phyloP scores from a whole-genome alignment of 202 grass and related monocot species.

The Cymbopogon flexuosus region DNA sequence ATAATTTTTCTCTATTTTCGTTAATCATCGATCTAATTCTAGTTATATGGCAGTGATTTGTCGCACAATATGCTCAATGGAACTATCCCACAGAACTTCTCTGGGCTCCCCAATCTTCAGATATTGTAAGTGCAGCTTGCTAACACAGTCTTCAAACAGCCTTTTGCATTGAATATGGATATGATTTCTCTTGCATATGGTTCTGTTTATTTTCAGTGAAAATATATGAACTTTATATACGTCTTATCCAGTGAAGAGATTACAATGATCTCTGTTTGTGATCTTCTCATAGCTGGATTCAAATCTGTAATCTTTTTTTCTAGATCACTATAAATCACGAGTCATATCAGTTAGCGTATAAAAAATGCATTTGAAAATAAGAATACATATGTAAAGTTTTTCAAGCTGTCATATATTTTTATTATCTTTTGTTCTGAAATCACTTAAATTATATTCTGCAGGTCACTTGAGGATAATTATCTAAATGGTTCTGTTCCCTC shows the following conservation, averaged over 20 bases:
- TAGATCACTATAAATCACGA: conserved; percentile 1
- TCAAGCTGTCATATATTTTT: conserved; percentile 10
- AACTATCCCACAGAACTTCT: conserved; percentile 65
- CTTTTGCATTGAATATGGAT: not conserved
- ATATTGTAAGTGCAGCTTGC: conserved; percentile 54
- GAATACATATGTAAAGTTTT: not conserved
- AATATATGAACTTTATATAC: not conserved
- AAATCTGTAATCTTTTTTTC: not conserved
- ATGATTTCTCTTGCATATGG: not conserved
- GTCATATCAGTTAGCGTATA: not conserved
- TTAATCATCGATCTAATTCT: conserved; percentile 29
- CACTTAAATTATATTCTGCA: conserved; percentile 39
- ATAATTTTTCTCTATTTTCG: conserved; percentile 11
- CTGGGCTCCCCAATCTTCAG: conserved; percentile 71
- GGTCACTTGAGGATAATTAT: conserved; percentile 62
- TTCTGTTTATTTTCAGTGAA: not conserved
- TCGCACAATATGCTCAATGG: conserved; percentile 75
- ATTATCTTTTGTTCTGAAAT: conserved; percentile 29
- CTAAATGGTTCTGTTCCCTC: conserved; percentile 75
- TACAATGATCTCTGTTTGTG: not conserved
- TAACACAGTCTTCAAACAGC: not conserved
- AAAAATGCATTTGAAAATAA: not conserved
- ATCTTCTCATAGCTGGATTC: conserved; percentile 7
- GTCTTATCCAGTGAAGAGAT: not conserved
- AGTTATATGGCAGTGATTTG: conserved; percentile 70